Base-by-base conservation (phyloP, 2,329 filamentous ascomycete genomes). In the Cladosporium sp. region DNA sequence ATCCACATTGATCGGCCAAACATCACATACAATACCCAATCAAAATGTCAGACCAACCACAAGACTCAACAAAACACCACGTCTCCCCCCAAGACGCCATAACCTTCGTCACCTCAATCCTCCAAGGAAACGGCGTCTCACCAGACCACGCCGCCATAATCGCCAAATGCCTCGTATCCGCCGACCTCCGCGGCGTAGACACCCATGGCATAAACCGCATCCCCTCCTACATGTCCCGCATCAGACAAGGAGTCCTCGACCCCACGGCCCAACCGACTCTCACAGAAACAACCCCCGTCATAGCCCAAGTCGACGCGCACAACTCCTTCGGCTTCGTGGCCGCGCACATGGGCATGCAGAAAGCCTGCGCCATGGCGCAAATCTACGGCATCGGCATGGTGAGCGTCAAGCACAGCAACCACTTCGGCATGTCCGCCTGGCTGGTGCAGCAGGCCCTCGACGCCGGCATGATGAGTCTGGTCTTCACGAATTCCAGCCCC, bases 371-470 rank as follows among this genome's bases (percentile, higher is more conserved):
- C 8, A 83, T 85, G 68, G 86, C 86, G 0, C 68, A 72, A 19
- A 64, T 69, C 1, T 82, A 76, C 59, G 86, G 86, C 11, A 86
- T 92, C 55, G 88, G 87, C 20, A 83, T 93, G 78, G 84, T 85
- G 0, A 81, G 78, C 51, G 74, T 92, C 61, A 86, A 83, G 66
- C 84, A 85, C 67, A 86, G 83, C 35, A 92, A 92, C 59, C 86
- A 92, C 66, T 91, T 87, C 60, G 88, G 88, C 48, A 93, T 93
- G 87, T 78, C 78, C 3, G 87, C 88, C 0, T 92, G 86, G 85
- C 63, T 90, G 0, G 86, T 90, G 9, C 84, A 88, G 64, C 83
- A 89, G 67, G 88, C 86, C 0, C 67, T 91, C 12, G 84, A 92
- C 51, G 82, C 78, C 1, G 73, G 70, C 3, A 80, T 79, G 64